Percentiles rank a stretch among this genome's conserved stretches.
These are phyloP conservation scores for Canavalia gladiata DNA, from an alignment of 306 rosid species.

Conservation along the genomic window DNA sequence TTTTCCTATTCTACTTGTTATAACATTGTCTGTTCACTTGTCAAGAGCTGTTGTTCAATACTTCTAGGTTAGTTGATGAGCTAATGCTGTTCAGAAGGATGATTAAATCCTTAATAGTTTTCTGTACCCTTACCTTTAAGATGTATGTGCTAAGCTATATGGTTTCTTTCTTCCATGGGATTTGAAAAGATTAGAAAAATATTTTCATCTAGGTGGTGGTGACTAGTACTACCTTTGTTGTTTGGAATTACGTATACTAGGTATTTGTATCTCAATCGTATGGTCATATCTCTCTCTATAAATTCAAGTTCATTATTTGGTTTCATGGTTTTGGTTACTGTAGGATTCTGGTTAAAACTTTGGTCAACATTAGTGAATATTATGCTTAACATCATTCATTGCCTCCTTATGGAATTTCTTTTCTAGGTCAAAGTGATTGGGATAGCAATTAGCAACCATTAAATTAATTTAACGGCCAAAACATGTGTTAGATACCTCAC, in stretches of 20 bases:
- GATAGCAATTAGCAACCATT: not conserved
- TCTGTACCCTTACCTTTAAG: not conserved
- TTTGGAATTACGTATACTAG: slow-evolving; percentile 26
- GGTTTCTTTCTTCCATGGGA: slow-evolving; percentile 22
- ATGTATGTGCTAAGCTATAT: slow-evolving; percentile 1
- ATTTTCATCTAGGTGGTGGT: not conserved
- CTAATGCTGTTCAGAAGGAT: slow-evolving; percentile 29
- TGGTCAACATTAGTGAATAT: slow-evolving; percentile 12
- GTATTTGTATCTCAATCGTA: slow-evolving; percentile 27
- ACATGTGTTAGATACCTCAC: not conserved
- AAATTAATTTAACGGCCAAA: slow-evolving; percentile 2
- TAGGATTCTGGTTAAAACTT: not conserved
- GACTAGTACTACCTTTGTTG: slow-evolving; percentile 7
- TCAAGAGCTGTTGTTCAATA: not conserved
- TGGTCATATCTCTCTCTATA: not conserved
- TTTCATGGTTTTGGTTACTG: not conserved
- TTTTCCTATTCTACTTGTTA: not conserved
- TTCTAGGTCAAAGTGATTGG: not conserved
- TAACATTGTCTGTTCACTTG: slow-evolving; percentile 30
- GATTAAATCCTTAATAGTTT: slow-evolving; percentile 22
- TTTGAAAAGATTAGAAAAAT: slow-evolving; percentile 10
- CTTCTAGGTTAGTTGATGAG: slow-evolving; percentile 31
- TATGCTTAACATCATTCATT: slow-evolving; percentile 3
- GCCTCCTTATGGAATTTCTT: slow-evolving; percentile 25
- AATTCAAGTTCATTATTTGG: not conserved